phyloP scores from a whole-genome alignment of 306 rosid species.

The Pueraria montana region DNA sequence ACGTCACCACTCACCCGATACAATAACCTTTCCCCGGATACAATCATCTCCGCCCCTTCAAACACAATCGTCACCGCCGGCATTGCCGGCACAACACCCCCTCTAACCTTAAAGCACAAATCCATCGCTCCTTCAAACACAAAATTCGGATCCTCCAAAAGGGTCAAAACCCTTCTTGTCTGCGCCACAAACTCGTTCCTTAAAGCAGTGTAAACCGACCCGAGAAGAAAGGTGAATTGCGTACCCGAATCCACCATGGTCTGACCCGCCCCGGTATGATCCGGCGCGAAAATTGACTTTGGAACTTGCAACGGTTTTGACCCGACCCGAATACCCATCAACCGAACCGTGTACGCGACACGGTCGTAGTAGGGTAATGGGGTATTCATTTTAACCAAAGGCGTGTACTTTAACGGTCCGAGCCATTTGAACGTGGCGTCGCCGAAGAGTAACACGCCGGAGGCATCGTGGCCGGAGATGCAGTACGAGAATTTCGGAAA shows the following conservation, averaged over 20 bases:
- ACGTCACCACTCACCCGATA: slow-evolving; percentile 69
- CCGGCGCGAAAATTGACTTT: slow-evolving; percentile 61
- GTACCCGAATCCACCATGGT: slow-evolving; percentile 95
- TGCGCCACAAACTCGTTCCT: slow-evolving; percentile 66
- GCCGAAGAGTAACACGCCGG: slow-evolving; percentile 80
- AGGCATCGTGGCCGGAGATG: slow-evolving; percentile 71
- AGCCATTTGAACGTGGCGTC: slow-evolving; percentile 67
- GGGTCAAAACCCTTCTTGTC: slow-evolving; percentile 55
- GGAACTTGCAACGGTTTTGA: slow-evolving; percentile 55
- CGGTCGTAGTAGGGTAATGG: slow-evolving; percentile 91
- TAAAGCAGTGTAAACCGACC: slow-evolving; percentile 78
- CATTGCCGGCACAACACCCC: slow-evolving; percentile 43
- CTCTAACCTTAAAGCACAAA: slow-evolving; percentile 59
- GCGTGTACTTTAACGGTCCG: slow-evolving; percentile 73
- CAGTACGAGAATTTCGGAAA: slow-evolving; percentile 84
- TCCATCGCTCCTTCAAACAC: slow-evolving; percentile 93
- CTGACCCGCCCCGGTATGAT: slow-evolving; percentile 93
- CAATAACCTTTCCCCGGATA: slow-evolving; percentile 66
- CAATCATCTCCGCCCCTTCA: slow-evolving; percentile 81
- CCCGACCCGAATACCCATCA: slow-evolving; percentile 72
- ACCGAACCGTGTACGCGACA: slow-evolving; percentile 79
- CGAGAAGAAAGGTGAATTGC: slow-evolving; percentile 83
- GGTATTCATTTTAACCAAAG: slow-evolving; percentile 63
- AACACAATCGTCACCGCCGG: slow-evolving; percentile 77
- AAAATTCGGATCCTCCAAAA: slow-evolving; percentile 61